A percentile compares a stretch with the other conserved stretches of the same genome.
Conservation (phyloP, 176 grass and related monocot genomes). For the Zoysia japonica region DNA sequence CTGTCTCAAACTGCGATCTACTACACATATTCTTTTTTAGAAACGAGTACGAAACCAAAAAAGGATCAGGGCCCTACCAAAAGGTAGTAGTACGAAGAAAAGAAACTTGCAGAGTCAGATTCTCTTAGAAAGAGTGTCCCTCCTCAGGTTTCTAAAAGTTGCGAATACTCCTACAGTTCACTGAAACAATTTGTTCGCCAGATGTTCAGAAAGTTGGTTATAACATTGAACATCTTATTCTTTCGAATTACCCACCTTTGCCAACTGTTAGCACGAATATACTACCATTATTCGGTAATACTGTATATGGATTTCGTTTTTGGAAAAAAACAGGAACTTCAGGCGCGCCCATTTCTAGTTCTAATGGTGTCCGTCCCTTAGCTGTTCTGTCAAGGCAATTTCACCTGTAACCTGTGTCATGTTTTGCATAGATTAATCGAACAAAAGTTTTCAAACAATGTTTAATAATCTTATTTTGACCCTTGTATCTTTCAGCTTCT, state of each 20-base stretch:
- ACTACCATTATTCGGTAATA: conserved; percentile 7
- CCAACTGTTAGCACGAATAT: background rate
- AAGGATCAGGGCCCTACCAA: background rate
- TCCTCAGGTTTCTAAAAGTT: background rate
- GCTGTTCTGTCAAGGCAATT: background rate
- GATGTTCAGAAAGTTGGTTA: too few species aligned
- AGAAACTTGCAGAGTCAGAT: background rate
- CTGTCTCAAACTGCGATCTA: background rate
- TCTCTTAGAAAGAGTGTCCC: conserved; percentile 3
- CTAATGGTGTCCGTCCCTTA: background rate
- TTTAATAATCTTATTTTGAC: background rate
- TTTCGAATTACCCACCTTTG: background rate
- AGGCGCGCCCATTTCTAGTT: background rate
- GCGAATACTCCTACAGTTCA: too few species aligned
- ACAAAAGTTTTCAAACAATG: background rate
- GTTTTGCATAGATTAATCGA: background rate
- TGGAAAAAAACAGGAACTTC: background rate
- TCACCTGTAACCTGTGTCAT: background rate
- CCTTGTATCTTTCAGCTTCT: background rate
- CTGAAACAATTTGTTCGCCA: too few species aligned
- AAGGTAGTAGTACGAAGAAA: background rate
- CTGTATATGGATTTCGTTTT: conserved; percentile 1
- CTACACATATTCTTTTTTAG: background rate
- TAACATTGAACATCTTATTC: too few species aligned
- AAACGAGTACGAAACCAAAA: background rate